phyloP scores from a whole-genome alignment of 768 basidiomycete genomes.

The Tricholoma saponaceum region DNA sequence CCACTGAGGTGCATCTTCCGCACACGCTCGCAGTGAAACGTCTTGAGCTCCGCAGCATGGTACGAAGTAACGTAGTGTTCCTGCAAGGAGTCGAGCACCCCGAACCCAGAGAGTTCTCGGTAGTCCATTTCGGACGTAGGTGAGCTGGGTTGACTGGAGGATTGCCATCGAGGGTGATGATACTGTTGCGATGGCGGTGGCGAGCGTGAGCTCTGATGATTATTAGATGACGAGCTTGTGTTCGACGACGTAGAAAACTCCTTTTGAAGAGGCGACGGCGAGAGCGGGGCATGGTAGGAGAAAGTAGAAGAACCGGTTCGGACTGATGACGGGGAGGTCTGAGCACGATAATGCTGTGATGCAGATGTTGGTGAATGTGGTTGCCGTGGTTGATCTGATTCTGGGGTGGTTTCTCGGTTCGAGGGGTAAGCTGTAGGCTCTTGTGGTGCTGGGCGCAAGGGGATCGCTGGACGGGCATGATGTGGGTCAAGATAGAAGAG shows the following conservation, averaged over 20 bases:
- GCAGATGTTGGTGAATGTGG: conserved; percentile 7
- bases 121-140: conserved; percentile 20
- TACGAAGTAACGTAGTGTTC: conserved; percentile 75
- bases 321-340: conserved; percentile 50
- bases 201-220: conserved; percentile 14
- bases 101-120: conserved; percentile 7
- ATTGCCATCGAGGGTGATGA: conserved; percentile 14
- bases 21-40: conserved; percentile 96
- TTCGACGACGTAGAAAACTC: conserved; percentile 42
- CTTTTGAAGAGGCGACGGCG: conserved; percentile 64
- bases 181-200: conserved; percentile 18
- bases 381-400: conserved; percentile 17
- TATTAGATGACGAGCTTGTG: conserved; percentile 21
- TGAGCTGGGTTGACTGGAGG: conserved; percentile 30
- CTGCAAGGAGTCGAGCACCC: conserved; percentile 41
- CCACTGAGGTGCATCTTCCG: conserved; percentile 99
- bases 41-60: conserved; percentile 64
- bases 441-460: conserved; percentile 48
- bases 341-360: conserved; percentile 29
- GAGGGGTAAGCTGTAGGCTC: conserved; percentile 4
- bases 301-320: conserved; percentile 50
- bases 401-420: conserved; percentile 13
- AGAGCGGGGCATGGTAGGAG: conserved; percentile 51
- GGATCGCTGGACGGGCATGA: conserved; percentile 72
- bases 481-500: conserved; percentile 83